A percentile compares a stretch with the other conserved stretches of the same genome.
These are phyloP conservation scores for Colletotrichum melonis DNA, from an alignment of 2,329 filamentous ascomycete genomes.

Conservation along the genomic window DNA sequence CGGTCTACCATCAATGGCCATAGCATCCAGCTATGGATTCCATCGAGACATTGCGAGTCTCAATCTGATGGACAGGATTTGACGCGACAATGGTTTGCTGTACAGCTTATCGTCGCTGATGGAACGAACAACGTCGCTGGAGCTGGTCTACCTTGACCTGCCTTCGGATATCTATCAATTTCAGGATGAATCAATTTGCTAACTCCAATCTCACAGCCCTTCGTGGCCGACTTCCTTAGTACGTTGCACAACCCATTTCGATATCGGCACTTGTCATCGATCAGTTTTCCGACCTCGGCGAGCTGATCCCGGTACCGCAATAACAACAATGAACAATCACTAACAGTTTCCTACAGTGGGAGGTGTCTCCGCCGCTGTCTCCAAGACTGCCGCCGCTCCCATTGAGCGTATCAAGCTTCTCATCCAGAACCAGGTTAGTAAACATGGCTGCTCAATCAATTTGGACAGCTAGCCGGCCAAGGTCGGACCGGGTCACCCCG, in stretches of 20 bases:
- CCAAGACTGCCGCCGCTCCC: slow-evolving; percentile 99
- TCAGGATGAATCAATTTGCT: slow-evolving; percentile 39
- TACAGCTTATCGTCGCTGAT: slow-evolving; percentile 15
- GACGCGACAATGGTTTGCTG: slow-evolving; percentile 5
- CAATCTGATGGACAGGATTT: neutral
- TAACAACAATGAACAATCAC: slow-evolving; percentile 7
- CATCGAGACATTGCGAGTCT: neutral
- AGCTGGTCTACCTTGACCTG: neutral
- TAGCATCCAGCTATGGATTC: slow-evolving; percentile 19
- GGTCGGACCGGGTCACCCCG: slow-evolving; percentile 14
- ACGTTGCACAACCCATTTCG: slow-evolving; percentile 63
- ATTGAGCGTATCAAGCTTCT: slow-evolving; percentile 99
- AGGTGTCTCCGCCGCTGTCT: slow-evolving; percentile 99
- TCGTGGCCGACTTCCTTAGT: slow-evolving; percentile 99
- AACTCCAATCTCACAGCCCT: slow-evolving; percentile 72
- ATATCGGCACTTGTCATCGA: neutral
- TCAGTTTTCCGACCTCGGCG: neutral
- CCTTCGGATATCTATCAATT: neutral
- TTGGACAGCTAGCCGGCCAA: slow-evolving; percentile 15
- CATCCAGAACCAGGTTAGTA: slow-evolving; percentile 99
- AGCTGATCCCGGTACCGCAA: neutral
- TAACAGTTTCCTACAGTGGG: slow-evolving; percentile 76
- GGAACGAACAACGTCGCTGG: neutral
- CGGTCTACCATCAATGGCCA: neutral
- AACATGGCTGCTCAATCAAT: neutral